These are phyloP conservation scores for Ascochyta koolunga DNA, from an alignment of 2,329 filamentous ascomycete genomes.

Conservation along the genomic window DNA sequence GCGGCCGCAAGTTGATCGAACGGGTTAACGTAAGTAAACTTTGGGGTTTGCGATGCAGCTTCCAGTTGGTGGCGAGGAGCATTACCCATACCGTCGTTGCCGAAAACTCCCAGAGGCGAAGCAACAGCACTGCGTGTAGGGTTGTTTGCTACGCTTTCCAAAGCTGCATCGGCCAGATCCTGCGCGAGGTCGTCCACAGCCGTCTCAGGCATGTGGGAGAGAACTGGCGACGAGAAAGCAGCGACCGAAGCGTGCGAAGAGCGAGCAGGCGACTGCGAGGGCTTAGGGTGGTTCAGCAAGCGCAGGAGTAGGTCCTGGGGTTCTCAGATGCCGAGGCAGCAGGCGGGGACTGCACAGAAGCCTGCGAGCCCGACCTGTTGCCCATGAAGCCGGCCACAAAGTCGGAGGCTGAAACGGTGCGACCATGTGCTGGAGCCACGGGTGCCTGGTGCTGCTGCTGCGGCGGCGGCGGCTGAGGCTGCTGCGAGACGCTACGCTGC, in stretches of 20 bases:
- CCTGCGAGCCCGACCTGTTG: constrained; percentile 48
- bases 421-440: constrained; percentile 33
- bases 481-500: constrained; percentile 42
- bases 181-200: constrained; percentile 53
- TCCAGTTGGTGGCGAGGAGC: constrained; percentile 44
- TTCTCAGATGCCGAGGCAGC: constrained; percentile 57
- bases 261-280: constrained; percentile 40
- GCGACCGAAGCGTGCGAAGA: constrained; percentile 33
- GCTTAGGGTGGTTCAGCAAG: constrained; percentile 77
- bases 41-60: constrained; percentile 43
- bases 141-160: constrained; percentile 44
- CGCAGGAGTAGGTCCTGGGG: constrained; percentile 84
- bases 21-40: constrained; percentile 75
- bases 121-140: constrained; percentile 26
- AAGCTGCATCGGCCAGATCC: constrained; percentile 52
- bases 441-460: constrained; percentile 16
- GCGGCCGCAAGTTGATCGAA: constrained; percentile 73
- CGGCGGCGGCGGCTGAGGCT: constrained; percentile 16
- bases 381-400: constrained; percentile 62
- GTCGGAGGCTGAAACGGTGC: constrained; percentile 61
- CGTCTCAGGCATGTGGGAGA: constrained; percentile 49
- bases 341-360: constrained; percentile 39
- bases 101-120: constrained; percentile 44
- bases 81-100: constrained; percentile 50
- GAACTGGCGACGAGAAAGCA: constrained; percentile 37